Base-by-base conservation (phyloP, 352 stramenopile genomes). In the Phytophthora quininea region DNA sequence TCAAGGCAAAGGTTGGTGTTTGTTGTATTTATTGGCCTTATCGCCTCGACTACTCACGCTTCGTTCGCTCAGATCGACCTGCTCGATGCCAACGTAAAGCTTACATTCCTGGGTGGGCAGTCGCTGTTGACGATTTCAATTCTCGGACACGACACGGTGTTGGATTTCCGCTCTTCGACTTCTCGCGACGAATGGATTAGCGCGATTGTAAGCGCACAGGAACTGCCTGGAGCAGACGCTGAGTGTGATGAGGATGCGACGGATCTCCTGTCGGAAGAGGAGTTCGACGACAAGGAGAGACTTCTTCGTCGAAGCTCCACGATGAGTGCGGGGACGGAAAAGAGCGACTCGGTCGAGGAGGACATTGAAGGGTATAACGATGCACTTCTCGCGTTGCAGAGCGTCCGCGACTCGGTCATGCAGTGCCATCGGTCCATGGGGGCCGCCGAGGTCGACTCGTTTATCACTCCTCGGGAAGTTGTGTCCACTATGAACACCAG, bases 381-480 rank as follows among this genome's bases (percentile, higher is more conserved):
- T 14, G 75, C 81, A 45, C 60, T 92, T 31, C 47, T 78, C 10
- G 82, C 78, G 11, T 73, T 93, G 38, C 82, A 90, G 45, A 76
- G 87, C 49, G 72, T 86, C 2, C 78, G 86, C 11, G 82, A 75
- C 35, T 93, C 86, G 7, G 88, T 92, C 40, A 81, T 91, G 61
- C 76, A 84, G 54, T 81, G 68, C 35, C 70, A 87, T 50, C 48
- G 87, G 24, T 80, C 77, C 9, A 86, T 91, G 64, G 77, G 70
- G 14, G 58, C 64, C 27, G 54, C 70, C 0, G 69, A 64, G 58
- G 78, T 63, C 37, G 71, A 78, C 33, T 75, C 29, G 30, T 74
- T 71, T 35, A 59, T 51, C 31, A 62, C 27, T 35, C 66, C 19
- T 53, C 63, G 42, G 15, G 47, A 52, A 24, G 55, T 24, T 27